Conservation (phyloP, 768 basidiomycete genomes). For the Phallus indusiatus region DNA sequence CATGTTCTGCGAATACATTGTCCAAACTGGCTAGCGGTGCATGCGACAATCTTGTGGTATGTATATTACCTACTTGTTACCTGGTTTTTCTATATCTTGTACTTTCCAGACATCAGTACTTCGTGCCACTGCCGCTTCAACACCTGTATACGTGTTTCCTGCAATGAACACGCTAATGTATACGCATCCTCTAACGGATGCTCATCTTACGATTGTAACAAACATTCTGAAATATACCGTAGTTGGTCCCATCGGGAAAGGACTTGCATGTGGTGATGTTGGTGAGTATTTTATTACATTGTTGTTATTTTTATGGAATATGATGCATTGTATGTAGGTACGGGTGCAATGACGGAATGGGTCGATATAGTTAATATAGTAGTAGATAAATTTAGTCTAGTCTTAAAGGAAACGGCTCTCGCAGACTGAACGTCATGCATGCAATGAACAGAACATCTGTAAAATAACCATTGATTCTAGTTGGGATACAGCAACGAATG, state of each 20-base stretch:
- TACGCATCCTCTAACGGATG: conserved; percentile 80
- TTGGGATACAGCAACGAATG: not conserved
- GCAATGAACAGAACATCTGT: no score
- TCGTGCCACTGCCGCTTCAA: conserved; percentile 73
- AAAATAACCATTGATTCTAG: not conserved
- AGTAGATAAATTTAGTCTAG: conserved; percentile 38
- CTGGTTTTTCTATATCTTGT: not conserved
- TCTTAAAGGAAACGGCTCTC: not conserved
- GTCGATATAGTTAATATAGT: conserved; percentile 72
- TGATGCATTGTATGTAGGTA: conserved; percentile 40
- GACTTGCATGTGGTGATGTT: conserved; percentile 83
- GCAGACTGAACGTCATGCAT: no score
- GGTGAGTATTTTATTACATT: conserved; percentile 40
- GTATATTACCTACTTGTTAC: conserved; percentile 14
- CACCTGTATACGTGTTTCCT: conserved; percentile 85
- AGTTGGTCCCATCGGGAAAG: conserved; percentile 81
- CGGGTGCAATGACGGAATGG: conserved; percentile 98
- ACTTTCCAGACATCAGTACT: conserved; percentile 59
- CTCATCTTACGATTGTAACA: conserved; percentile 66
- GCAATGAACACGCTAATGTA: conserved; percentile 99
- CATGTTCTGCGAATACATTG: conserved; percentile 95
- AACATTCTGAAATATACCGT: conserved; percentile 75
- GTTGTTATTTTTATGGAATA: not conserved
- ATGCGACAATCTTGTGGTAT: conserved; percentile 85
- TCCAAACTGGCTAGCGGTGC: conserved; percentile 83